Evolutionary conservation across 805 yeast genomes (phyloP).

Genomic region (Jamesozyma hellenica): DNA sequence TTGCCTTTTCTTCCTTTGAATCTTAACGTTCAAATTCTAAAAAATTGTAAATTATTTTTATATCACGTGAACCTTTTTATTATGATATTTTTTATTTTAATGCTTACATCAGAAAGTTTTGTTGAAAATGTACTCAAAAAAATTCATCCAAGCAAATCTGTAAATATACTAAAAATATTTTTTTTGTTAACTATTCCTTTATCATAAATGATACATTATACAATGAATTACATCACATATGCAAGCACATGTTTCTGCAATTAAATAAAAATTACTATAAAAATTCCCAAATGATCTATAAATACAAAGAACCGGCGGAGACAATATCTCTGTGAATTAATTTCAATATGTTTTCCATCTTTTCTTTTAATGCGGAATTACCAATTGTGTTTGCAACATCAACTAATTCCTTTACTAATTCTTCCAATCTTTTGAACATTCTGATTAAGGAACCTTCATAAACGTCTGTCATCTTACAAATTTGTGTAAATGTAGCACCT

Average conservation of each 20-base stretch:
- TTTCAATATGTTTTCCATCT: constrained; percentile 78
- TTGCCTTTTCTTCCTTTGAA: too few species aligned
- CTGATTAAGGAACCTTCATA: constrained; percentile 94
- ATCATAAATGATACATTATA: too few species aligned
- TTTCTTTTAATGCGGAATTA: constrained; percentile 70
- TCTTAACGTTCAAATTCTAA: too few species aligned
- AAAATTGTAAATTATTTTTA: too few species aligned
- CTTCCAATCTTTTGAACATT: constrained; percentile 90
- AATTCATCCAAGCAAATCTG: too few species aligned
- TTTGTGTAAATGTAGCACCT: constrained; percentile 92
- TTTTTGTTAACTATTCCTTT: too few species aligned
- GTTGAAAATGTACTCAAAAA: too few species aligned
- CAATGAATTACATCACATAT: too few species aligned
- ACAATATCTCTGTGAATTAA: constrained; percentile 93
- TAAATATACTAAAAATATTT: too few species aligned
- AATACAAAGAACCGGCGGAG: constrained; percentile 88
- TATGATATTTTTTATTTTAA: too few species aligned
- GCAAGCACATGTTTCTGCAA: not conserved
- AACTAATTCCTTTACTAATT: constrained; percentile 78
- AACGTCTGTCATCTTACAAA: constrained; percentile 97
- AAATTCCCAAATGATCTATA: constrained; percentile 17
- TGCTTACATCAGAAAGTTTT: too few species aligned
- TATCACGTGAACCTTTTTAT: too few species aligned
- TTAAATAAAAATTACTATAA: not conserved
- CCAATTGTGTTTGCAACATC: constrained; percentile 94